phyloP scores from a whole-genome alignment of 2,329 filamentous ascomycete genomes.

The Raffaelea deltoideospora region DNA sequence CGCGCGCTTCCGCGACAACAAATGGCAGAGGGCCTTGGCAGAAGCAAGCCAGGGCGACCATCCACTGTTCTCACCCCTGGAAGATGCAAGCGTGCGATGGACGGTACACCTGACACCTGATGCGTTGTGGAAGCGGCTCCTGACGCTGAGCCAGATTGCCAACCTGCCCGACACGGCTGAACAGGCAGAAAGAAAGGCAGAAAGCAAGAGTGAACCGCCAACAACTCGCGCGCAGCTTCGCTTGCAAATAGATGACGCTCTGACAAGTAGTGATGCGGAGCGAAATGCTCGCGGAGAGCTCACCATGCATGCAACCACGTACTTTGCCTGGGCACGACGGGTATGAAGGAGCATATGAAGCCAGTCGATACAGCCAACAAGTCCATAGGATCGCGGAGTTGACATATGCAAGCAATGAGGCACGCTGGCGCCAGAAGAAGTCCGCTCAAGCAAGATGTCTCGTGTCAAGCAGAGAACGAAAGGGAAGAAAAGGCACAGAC shows the following conservation, averaged over 20 bases:
- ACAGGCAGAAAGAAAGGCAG: neutral
- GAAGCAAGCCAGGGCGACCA: constrained; percentile 17
- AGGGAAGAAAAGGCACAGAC: no score
- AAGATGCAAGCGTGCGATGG: constrained; percentile 40
- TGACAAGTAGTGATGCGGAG: constrained; percentile 39
- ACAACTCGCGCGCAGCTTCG: constrained; percentile 32
- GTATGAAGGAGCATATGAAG: constrained; percentile 15
- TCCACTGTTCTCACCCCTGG: constrained; percentile 44
- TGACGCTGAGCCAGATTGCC: constrained; percentile 54
- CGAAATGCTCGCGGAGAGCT: constrained; percentile 47
- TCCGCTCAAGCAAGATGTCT: no score
- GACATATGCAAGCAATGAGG: no score
- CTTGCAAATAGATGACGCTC: constrained; percentile 34
- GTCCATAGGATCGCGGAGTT: no score
- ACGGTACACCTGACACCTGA: constrained; percentile 42
- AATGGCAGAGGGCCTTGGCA: constrained; percentile 52
- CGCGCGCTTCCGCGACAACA: constrained; percentile 47
- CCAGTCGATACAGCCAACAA: no score
- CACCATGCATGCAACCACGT: constrained; percentile 47
- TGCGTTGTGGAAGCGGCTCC: constrained; percentile 46
- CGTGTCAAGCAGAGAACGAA: no score
- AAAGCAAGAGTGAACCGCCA: neutral
- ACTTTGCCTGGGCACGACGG: constrained; percentile 45
- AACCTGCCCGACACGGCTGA: constrained; percentile 28
- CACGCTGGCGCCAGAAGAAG: no score